Evolutionary conservation across 1,139 yeast genomes (phyloP), one percentile per base, ranked within the genome.

Genomic region (Scheffersomyces lignicola): DNA sequence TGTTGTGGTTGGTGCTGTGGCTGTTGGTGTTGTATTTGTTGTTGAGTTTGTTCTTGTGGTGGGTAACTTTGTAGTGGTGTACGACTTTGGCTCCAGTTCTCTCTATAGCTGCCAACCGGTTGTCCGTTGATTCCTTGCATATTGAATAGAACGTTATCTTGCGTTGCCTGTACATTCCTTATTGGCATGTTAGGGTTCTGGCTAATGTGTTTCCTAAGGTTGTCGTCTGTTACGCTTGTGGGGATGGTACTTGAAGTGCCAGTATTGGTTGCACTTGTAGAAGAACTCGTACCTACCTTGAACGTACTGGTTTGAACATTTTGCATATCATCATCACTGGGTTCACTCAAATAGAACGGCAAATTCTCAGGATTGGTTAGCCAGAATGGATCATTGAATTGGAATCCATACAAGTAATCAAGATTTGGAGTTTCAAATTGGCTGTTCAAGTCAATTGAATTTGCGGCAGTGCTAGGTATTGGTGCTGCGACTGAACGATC

Each of bases 301-400:
- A n/a, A 14, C 17, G 13, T 17, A 15, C 20, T 5, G 1, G 24
- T 23, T 33, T 34, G 20, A 24, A 26, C 16, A 24, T 28, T 31
- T 22, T 28, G 37, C 15, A 25, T 32, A 23, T 27, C 51, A 15
- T 58, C 66, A 28, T 62, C 68, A 35, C 60, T 56, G 1, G 70
- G 70, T 2, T 68, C 60, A 26, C 64, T 60, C 22, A 66, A 47
- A 36, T 61, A 65, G 38, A 60, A 64, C 1, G 73, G 72, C 21
- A 65, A 44, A 38, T 64, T 65, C 32, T 65, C 72, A 0, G 72
- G 71, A 36, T 62, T 63, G 2, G 71, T 59, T 32, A 65, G 54
- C 75, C 74, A 69, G 38, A 66, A 68, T 7, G 74, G 74, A 45
- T 69, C 75, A 34, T 53, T 56, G 31, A 65, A 47, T 33, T 65